phyloP scores from a whole-genome alignment of 306 rosid genomes.

The Luffa acutangula region DNA sequence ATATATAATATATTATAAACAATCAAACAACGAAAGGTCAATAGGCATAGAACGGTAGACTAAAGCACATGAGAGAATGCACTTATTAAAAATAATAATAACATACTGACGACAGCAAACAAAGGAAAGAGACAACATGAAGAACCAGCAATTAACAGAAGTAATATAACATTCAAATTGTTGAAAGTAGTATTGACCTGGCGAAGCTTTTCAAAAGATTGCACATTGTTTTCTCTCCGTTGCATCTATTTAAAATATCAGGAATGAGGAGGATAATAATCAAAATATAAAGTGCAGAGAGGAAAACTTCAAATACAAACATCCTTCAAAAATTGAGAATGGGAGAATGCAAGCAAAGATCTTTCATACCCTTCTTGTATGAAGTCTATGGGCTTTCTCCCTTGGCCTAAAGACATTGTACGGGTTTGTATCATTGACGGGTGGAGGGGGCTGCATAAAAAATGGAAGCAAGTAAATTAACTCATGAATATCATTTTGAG shows the following conservation, averaged over 20 bases:
- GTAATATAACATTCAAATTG: not conserved
- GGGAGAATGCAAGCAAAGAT: conserved; percentile 14
- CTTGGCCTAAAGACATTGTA: conserved; percentile 98
- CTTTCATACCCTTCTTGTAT: conserved; percentile 81
- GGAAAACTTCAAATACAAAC: conserved; percentile 6
- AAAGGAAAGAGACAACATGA: not conserved
- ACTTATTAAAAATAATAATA: not conserved
- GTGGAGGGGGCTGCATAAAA: conserved; percentile 85
- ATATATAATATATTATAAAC: not conserved
- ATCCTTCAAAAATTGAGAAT: conserved; percentile 13
- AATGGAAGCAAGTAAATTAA: not conserved
- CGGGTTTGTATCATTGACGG: conserved; percentile 94
- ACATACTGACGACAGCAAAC: not conserved
- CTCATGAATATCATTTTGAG: not conserved
- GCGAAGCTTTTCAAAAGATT: conserved; percentile 98
- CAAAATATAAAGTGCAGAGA: not conserved
- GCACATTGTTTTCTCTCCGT: conserved; percentile 95
- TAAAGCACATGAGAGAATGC: not conserved
- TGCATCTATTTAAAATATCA: conserved; percentile 59
- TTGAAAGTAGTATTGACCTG: conserved; percentile 40
- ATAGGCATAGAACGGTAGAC: not conserved
- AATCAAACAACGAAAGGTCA: not conserved
- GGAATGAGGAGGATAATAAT: conserved; percentile 7
- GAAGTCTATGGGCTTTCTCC: conserved; percentile 97
- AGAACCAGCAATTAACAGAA: not conserved